Base-by-base conservation (phyloP, 2,329 filamentous ascomycete genomes). In the Nemania diffusa region DNA sequence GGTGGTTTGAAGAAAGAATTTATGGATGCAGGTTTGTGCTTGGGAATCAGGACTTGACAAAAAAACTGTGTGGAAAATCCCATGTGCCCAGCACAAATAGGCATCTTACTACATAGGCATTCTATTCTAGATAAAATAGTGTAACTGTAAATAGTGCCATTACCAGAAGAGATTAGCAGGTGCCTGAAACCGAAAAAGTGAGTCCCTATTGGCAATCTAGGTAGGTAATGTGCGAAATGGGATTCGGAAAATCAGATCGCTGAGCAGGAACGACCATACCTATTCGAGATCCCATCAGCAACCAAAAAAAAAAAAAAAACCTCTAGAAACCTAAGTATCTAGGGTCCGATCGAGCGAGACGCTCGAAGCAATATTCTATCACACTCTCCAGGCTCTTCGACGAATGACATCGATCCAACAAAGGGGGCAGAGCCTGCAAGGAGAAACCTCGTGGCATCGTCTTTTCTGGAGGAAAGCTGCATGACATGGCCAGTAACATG, bases 401-500 rank as follows among this genome's bases (percentile, higher is more conserved):
- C 64, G 64, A 64, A 67, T 64, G 24, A 44, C 20, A 62, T 52
- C 17, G 22, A 11, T 51, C 64, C 64, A 69, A 37, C 59, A 29
- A 64, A 66, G 63, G 51, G 37, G 58, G 46, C 68, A 69, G 66
- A 15, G 58, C 37, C 65, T 68, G 62, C 68, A 70, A 70, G 62
- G 62, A 68, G 65, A 68, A 68, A 60, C 65, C 68, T 68, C 68
- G 65, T 70, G 68, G 65, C 62, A 58, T 60, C 58, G 65, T 70
- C 48, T 65, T 57, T 56, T 53, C 24, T 69, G 53, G 58, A 69
- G 57, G 58, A 58, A 37, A 57, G 57, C 46, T 68, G 65, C 68
- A 69, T 69, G 56, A 48, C 61, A 69, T 64, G 55, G 55, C 26
- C 24, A 26, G 67, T 68, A 56, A 53, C 57, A 69, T 62, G 55